Evolutionary conservation across 768 basidiomycete genomes (phyloP).

Genomic region (Astraeus odoratus): DNA sequence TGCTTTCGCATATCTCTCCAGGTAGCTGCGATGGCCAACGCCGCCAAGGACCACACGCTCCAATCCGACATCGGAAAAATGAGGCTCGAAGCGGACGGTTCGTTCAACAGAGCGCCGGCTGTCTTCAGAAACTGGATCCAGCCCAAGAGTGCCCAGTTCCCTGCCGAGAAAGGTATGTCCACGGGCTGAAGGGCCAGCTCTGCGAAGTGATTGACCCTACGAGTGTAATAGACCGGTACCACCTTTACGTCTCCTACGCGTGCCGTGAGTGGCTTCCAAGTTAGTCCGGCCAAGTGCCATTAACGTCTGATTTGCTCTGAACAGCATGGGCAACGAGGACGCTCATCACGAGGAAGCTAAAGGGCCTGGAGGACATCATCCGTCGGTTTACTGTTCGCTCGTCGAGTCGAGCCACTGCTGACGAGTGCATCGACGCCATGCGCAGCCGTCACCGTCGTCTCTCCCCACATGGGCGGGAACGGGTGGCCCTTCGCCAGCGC

Average conservation of each 20-base stretch:
- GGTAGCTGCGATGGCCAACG: constrained; percentile 23
- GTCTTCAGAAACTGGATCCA: constrained; percentile 52
- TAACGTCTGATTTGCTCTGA: background rate
- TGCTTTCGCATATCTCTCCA: background rate
- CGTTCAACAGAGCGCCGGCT: constrained; percentile 51
- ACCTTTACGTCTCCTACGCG: constrained; percentile 81
- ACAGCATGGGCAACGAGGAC: constrained; percentile 94
- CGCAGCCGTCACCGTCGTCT: constrained; percentile 72
- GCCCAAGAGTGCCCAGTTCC: constrained; percentile 47
- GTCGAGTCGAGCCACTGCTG: background rate
- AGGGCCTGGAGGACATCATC: constrained; percentile 82
- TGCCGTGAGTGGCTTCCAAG: constrained; percentile 61
- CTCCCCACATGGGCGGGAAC: constrained; percentile 73
- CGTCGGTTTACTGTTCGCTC: constrained; percentile 38
- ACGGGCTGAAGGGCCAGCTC: background rate
- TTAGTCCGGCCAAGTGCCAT: background rate
- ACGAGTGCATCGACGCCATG: background rate
- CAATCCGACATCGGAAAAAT: constrained; percentile 50
- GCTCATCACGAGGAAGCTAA: constrained; percentile 83
- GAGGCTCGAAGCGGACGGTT: constrained; percentile 51
- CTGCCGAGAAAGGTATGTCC: constrained; percentile 69
- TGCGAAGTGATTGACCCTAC: background rate
- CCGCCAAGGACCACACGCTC: constrained; percentile 25
- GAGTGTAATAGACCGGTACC: constrained; percentile 71
- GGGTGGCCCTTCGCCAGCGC: constrained; percentile 85